Evolutionary conservation across 2,329 filamentous ascomycete genomes (phyloP), one percentile per base, ranked within the genome.

Genomic region (Penicillium sclerotiorum): DNA sequence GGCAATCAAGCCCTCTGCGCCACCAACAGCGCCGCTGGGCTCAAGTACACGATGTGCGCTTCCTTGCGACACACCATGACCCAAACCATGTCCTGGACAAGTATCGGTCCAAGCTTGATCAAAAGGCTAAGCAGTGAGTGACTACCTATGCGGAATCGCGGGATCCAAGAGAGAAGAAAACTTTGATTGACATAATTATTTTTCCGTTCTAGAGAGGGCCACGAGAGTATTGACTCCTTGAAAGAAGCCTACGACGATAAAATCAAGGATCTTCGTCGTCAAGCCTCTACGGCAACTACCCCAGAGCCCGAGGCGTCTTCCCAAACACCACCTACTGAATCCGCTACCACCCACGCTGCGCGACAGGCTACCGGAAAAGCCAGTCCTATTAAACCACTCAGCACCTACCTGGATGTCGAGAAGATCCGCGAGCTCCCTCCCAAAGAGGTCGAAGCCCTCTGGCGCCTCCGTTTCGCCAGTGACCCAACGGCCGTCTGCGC

Each of bases 1-100:
- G 55, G 13, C 60, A 58, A 6, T 57, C 57, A 4, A 62, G 62
- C 13, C 63, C 71, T 7, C 56, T 65, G 41, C 64, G 65, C 2
- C 37, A 41, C 15, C 64, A 68, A 46, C 93, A 96, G 72, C 84
- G 87, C 48, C 85, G 92, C 68, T 95, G 90, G 88, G 93, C 93
- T 2, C 90, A 90, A 64, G 91, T 96, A 23, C 90, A 95, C 71
- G 90, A 96, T 72, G 86, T 95, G 40, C 90, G 92, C 57, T 95
- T 93, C 78, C 82, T 96, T 38, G 88, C 88, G 53, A 94, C 90
- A 13, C 89, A 91, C 54, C 83, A 83, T 50, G 77, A 83, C 49
- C 80, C 86, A 39, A 70, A 66, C 20, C 80, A 81, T 61, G 77
- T 96, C 32, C 69, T 89, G 57, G 90, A 95, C 57, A 95, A 89